phyloP scores from a whole-genome alignment of 2,329 filamentous ascomycete genomes.

The Septoria linicola region DNA sequence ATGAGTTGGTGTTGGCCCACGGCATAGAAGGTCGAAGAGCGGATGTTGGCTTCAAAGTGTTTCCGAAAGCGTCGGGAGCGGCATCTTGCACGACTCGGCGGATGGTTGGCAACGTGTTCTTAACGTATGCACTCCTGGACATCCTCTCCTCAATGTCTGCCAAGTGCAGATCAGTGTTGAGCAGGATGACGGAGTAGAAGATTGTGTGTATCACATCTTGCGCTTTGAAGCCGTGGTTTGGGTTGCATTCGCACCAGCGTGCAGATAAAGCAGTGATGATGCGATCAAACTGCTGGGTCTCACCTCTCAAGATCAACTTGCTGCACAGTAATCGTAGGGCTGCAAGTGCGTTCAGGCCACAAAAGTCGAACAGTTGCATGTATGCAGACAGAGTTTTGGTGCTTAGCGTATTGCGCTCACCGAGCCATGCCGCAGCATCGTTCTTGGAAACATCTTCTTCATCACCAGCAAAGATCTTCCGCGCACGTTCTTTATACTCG shows the following conservation, averaged over 20 bases:
- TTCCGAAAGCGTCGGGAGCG: slow-evolving; percentile 64
- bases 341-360: slow-evolving; percentile 73
- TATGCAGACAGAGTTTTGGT: slow-evolving; percentile 67
- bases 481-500: slow-evolving; percentile 73
- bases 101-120: slow-evolving; percentile 92
- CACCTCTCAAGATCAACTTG: slow-evolving; percentile 78
- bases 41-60: slow-evolving; percentile 30
- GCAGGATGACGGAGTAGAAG: slow-evolving; percentile 88
- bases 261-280: slow-evolving; percentile 86
- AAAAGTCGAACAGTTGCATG: slow-evolving; percentile 89
- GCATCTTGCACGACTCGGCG: slow-evolving; percentile 71
- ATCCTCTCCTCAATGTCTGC: slow-evolving; percentile 96
- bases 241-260: slow-evolving; percentile 91
- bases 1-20: slow-evolving; percentile 34
- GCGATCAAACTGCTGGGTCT: slow-evolving; percentile 95
- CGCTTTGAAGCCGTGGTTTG: slow-evolving; percentile 87
- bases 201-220: slow-evolving; percentile 95
- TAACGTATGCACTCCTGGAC: slow-evolving; percentile 91
- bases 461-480: slow-evolving; percentile 78
- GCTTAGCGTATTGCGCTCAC: slow-evolving; percentile 61
- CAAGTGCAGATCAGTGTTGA: slow-evolving; percentile 94
- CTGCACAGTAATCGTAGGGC: slow-evolving; percentile 78
- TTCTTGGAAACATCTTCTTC: slow-evolving; percentile 78
- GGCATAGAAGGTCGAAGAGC: slow-evolving; percentile 32
- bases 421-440: slow-evolving; percentile 83